Conservation (phyloP, 164 flowering plant species). For the Berberis thunbergii region DNA sequence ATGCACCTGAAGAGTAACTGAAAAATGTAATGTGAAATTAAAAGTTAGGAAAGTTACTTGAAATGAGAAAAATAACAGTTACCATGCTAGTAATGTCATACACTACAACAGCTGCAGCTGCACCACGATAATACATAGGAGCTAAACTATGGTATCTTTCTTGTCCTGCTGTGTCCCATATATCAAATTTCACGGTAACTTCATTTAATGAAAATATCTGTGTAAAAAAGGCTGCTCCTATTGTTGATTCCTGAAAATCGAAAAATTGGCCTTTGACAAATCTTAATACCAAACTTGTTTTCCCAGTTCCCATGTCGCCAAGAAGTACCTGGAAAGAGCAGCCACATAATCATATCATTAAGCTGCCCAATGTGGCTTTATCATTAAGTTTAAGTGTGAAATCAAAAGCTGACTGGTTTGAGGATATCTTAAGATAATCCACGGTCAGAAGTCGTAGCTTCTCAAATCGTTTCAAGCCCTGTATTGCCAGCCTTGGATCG, state of each 20-base stretch:
- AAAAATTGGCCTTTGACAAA: constrained; percentile 84
- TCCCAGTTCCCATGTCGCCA: constrained; percentile 88
- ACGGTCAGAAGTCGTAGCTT: no score
- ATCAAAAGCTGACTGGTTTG: no score
- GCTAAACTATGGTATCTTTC: constrained; percentile 81
- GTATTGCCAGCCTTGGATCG: no score
- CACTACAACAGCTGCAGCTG: constrained; percentile 82
- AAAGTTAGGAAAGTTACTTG: background rate
- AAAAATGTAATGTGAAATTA: no score
- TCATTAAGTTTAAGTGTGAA: no score
- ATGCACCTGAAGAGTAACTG: no score
- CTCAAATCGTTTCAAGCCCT: no score
- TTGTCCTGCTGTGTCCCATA: constrained; percentile 95
- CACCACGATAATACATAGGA: constrained; percentile 94
- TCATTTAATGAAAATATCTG: constrained; percentile 62
- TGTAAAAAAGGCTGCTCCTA: constrained; percentile 91
- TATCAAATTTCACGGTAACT: constrained; percentile 70
- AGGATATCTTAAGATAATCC: no score
- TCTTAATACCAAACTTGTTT: constrained; percentile 85
- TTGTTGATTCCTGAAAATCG: constrained; percentile 86
- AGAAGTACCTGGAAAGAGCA: constrained; percentile 54
- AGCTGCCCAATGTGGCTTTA: no score
- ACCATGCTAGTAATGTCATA: constrained; percentile 84
- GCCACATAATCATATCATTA: background rate
- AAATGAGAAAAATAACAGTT: constrained; percentile 1